Base-by-base conservation (phyloP, 2,329 filamentous ascomycete genomes). In the Paecilomyces sp. region DNA sequence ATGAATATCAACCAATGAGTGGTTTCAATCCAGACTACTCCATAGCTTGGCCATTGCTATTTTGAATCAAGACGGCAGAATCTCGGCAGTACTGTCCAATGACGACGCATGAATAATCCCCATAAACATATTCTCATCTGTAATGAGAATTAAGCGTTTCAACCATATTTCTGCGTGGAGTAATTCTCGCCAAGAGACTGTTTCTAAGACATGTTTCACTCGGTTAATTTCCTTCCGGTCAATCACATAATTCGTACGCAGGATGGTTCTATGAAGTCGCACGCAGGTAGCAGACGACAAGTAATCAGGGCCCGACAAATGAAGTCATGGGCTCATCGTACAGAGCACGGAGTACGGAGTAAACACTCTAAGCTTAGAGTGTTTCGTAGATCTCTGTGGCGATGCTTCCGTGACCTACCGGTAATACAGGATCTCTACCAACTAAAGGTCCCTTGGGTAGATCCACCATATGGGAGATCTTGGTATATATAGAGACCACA, bases 121-220 rank as follows among this genome's bases (percentile, higher is more conserved):
- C 36, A n/a, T 41, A 41, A 41, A n/a, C 36, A n/a, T 5, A 41
- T 41, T 41, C 13, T 41, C 36, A 15, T 41, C 36, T 41, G 36
- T 41, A 41, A 41, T 41, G 13, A 12, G 36, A 41, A 41, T n/a
- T 15, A n/a, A n/a, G 36, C 15, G n/a, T 5, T 41, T 13, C 13
- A 41, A 36, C 36, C 11, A 7, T 7, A 22, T n/a, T 12, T 12
- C 36, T 41, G 13, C 13, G n/a, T 15, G 13, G 5, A 41, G 36
- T 41, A 5, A 41, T 41, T 15, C 13, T 15, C 5, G 13, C 36
- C 36, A 41, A 41, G 36, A 41, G 13, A 41, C 13, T 36, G 13
- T n/a, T 54, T 60, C 52, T 56, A 61, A 65, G 62, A 62, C 63
- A 63, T 65, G 63, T 64, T 58, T 62, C 62, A 41, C 36, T 41